These are phyloP conservation scores for Lactuca sativa DNA, from an alignment of 129 eudicot species.

Conservation along the genomic window DNA sequence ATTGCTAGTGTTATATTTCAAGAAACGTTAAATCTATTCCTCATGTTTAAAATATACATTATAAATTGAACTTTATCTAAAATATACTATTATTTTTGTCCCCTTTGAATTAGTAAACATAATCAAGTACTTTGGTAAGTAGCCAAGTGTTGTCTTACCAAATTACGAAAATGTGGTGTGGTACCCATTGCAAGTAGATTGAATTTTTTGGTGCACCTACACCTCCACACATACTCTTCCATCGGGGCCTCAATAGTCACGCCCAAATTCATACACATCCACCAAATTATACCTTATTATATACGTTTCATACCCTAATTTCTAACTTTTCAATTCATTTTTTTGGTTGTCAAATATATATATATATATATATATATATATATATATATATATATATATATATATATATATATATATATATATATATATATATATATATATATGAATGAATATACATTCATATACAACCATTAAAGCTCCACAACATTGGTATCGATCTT, in stretches of 20 bases:
- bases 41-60: too few relatives aligned
- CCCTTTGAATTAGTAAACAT: background rate
- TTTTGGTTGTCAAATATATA: background rate
- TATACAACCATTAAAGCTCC: too few relatives aligned
- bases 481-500: too few relatives aligned
- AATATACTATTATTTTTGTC: too few relatives aligned
- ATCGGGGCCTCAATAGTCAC: slow-evolving; percentile 13
- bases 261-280: slow-evolving; percentile 6
- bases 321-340: background rate
- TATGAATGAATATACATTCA: too few relatives aligned
- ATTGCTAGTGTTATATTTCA: too few relatives aligned
- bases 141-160: slow-evolving; percentile 29
- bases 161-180: slow-evolving; percentile 7
- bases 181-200: slow-evolving; percentile 17
- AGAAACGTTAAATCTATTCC: too few relatives aligned
- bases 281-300: slow-evolving; percentile 11
- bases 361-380: too few relatives aligned
- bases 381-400: too few relatives aligned
- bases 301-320: background rate
- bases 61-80: too few relatives aligned
- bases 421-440: too few relatives aligned
- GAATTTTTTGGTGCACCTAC: slow-evolving; percentile 26
- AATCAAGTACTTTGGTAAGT: slow-evolving; percentile 1
- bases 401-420: too few relatives aligned
- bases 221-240: slow-evolving; percentile 24